Conservation (phyloP, 176 grass and related monocot genomes). For the Oryza longistaminata region DNA sequence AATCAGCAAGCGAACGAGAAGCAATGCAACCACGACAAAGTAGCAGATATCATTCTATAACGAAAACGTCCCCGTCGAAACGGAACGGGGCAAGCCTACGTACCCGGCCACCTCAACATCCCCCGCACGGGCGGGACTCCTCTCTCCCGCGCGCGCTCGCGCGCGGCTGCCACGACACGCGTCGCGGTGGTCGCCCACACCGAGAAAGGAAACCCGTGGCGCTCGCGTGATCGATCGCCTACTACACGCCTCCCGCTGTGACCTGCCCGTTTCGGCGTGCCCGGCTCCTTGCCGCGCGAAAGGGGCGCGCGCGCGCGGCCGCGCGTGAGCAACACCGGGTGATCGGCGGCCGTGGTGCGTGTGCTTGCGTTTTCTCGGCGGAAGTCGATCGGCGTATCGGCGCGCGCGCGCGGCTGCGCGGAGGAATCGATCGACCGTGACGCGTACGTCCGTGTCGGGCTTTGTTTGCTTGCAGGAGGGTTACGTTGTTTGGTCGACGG, state of each 20-base stretch:
- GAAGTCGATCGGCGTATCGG: neutral
- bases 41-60: neutral
- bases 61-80: neutral
- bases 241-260: slow-evolving; percentile 2
- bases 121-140: neutral
- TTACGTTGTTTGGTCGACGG: neutral
- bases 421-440: neutral
- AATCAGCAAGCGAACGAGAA: neutral
- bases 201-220: neutral
- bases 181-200: slow-evolving; percentile 22
- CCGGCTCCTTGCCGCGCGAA: neutral
- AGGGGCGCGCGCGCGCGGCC: too few species aligned
- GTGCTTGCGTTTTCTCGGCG: neutral
- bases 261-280: slow-evolving; percentile 22
- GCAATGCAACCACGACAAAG: neutral
- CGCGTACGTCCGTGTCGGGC: neutral
- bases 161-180: slow-evolving; percentile 24
- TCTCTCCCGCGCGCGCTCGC: neutral
- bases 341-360: too few species aligned
- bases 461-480: neutral
- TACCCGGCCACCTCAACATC: neutral
- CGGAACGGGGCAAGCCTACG: neutral
- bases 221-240: neutral
- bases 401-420: too few species aligned
- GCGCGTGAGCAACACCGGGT: too few species aligned